phyloP scores from a whole-genome alignment of 129 eudicot genomes.

The Centella asiatica region DNA sequence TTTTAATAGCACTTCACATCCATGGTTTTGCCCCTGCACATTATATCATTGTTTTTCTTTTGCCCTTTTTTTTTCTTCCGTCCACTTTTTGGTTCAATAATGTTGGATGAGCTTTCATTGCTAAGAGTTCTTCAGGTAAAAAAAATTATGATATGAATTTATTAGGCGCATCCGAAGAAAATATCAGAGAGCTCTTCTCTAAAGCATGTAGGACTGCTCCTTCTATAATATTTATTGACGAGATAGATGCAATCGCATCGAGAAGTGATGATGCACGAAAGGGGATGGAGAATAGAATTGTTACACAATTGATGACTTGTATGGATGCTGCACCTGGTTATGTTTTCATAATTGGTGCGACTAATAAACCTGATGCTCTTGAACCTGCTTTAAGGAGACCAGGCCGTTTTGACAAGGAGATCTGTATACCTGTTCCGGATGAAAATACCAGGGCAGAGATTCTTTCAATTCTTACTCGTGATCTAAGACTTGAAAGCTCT shows the following conservation, averaged over 20 bases:
- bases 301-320: slow-evolving; percentile 87
- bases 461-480: slow-evolving; percentile 52
- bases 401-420: slow-evolving; percentile 65
- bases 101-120: neutral
- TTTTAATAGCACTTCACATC: neutral
- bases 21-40: neutral
- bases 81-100: no score
- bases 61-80: no score
- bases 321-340: slow-evolving; percentile 73
- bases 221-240: slow-evolving; percentile 92
- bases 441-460: slow-evolving; percentile 78
- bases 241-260: slow-evolving; percentile 92
- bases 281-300: slow-evolving; percentile 69
- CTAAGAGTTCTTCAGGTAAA: no score
- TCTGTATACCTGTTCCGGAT: slow-evolving; percentile 70
- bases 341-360: slow-evolving; percentile 84
- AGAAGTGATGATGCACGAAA: slow-evolving; percentile 71
- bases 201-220: slow-evolving; percentile 94
- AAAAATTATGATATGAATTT: slow-evolving; percentile 1
- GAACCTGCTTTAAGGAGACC: slow-evolving; percentile 91
- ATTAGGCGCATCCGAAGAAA: slow-evolving; percentile 95
- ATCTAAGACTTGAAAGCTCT: slow-evolving; percentile 53
- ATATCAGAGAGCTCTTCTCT: slow-evolving; percentile 72
- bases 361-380: slow-evolving; percentile 92
- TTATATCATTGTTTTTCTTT: neutral